These are phyloP conservation scores for Chlorella sp. DNA, from an alignment of 139 green algal genomes.

Conservation along the genomic window DNA sequence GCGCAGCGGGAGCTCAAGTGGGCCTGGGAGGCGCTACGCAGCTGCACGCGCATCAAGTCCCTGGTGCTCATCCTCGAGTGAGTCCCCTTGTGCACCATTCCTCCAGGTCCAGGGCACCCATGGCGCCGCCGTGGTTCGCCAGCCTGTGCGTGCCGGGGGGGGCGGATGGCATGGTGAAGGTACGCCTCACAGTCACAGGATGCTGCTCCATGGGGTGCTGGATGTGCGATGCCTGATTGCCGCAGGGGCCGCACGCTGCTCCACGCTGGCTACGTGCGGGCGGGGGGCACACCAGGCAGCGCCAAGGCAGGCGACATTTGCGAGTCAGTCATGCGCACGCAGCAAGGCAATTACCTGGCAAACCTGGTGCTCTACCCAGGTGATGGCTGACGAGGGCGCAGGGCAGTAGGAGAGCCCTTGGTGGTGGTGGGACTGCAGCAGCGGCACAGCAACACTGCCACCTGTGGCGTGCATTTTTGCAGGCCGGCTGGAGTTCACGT, in stretches of 20 bases:
- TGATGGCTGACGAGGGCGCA: too few relatives aligned
- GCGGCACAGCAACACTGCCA: not conserved
- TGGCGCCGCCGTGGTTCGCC: too few relatives aligned
- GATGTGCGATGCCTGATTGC: not conserved
- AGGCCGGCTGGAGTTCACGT: slow-evolving; percentile 70
- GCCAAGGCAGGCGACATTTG: slow-evolving; percentile 56
- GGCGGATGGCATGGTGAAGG: too few relatives aligned
- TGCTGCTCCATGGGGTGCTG: too few relatives aligned
- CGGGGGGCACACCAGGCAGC: slow-evolving; percentile 15
- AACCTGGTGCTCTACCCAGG: slow-evolving; percentile 88
- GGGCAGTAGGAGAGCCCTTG: too few relatives aligned
- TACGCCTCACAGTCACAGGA: too few relatives aligned
- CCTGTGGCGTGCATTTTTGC: slow-evolving; percentile 4
- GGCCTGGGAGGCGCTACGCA: slow-evolving; percentile 52
- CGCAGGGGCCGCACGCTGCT: slow-evolving; percentile 30
- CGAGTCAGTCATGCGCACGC: slow-evolving; percentile 39
- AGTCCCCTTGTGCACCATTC: too few relatives aligned
- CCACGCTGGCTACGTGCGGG: slow-evolving; percentile 17
- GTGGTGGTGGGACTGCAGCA: too few relatives aligned
- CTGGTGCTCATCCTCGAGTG: slow-evolving; percentile 55
- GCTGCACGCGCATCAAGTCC: slow-evolving; percentile 38
- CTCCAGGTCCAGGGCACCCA: too few relatives aligned
- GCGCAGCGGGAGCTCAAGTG: slow-evolving; percentile 49
- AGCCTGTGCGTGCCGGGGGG: too few relatives aligned
- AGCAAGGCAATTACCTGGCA: slow-evolving; percentile 79